phyloP scores from a whole-genome alignment of 805 yeast species.

The Candida ipomoeae region DNA sequence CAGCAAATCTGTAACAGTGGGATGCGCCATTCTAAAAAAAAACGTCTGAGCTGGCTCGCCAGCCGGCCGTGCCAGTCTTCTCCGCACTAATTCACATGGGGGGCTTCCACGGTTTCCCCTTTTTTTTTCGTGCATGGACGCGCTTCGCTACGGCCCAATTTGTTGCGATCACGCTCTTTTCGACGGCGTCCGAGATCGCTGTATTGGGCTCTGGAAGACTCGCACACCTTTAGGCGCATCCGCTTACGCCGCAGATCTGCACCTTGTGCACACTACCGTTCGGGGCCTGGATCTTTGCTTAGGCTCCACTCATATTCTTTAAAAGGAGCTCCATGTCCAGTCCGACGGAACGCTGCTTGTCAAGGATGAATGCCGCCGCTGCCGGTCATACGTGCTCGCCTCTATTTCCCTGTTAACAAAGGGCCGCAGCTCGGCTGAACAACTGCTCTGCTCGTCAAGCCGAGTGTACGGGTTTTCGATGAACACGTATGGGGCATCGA shows the following conservation, averaged over 20 bases:
- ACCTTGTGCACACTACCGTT: not conserved
- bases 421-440: not conserved
- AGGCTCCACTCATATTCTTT: not conserved
- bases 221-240: not conserved
- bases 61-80: not conserved
- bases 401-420: not conserved
- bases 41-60: not conserved
- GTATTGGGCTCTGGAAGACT: not conserved
- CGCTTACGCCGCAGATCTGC: not conserved
- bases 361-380: not conserved
- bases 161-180: not conserved
- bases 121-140: constrained; percentile 3
- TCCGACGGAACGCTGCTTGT: constrained; percentile 23
- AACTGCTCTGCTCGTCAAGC: not conserved
- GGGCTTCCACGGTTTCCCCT: not conserved
- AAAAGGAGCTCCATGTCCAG: constrained; percentile 55
- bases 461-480: constrained; percentile 31
- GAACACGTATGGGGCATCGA: constrained; percentile 21
- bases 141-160: not conserved
- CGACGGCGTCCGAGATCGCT: not conserved
- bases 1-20: not conserved
- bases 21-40: not conserved
- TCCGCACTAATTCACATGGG: not conserved
- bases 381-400: constrained; percentile 1
- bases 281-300: not conserved